Base-by-base conservation (phyloP, 306 rosid genomes). In the Malus fusca region DNA sequence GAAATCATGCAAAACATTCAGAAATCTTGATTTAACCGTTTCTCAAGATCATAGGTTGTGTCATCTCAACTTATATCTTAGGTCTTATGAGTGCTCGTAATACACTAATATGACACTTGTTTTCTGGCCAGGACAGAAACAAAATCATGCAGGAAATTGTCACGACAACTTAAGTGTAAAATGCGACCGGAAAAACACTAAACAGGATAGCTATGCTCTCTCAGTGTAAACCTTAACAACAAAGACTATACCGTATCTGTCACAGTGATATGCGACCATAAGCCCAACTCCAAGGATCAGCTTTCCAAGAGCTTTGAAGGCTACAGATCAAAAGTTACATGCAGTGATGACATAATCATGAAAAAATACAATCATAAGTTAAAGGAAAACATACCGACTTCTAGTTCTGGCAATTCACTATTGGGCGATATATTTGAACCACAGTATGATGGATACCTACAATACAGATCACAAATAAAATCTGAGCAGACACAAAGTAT, bases 361-460 rank as follows among this genome's bases (percentile, higher is more conserved):
- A 59, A 78, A 70, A 52, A 66, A 13, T 14, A 14, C 43, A 31
- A 52, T 46, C 65, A 79, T 26, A 61, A 61, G 72, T 61, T 37
- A 44, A 81, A 73, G 75, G 48, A 70, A 59, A 56, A 72, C 87
- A 61, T 87, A 94, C 98, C 96, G 53, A 74, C 80, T 87, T 92
- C 97, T 85, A 94, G 89, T 80, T 94, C 95, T 46, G 97, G 97
- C 79, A 94, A 80, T 28, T 93, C 85, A n/a, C 68, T 82, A 71
- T 71, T 80, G 51, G 96, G 98, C 98, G 97, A 94, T 80, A 92
- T 88, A 83, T 92, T 94, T 71, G 96, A 86, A 75, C 97, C 90
- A 78, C 97, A 94, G 63, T 92, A 92, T 66, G 97, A 88, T 21
- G 97, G 97, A 80, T 92, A 94, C 88, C 98, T 94, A 82, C 71